Conservation (phyloP, 1,284 basidiomycete species). For the Cryptococcus hybrid region DNA sequence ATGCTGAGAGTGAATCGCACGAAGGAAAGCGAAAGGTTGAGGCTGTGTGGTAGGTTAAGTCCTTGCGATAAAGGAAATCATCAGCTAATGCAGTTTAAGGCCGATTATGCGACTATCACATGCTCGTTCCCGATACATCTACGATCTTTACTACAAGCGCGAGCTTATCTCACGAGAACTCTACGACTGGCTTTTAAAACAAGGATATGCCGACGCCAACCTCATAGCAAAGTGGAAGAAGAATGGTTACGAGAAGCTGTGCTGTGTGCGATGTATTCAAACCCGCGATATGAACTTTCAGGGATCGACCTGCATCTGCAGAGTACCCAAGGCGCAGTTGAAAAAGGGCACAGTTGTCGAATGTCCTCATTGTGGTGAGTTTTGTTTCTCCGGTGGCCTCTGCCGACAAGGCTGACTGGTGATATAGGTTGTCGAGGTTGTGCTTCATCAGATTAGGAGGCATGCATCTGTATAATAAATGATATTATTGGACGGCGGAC, state of each 20-base stretch:
- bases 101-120: constrained; percentile 98
- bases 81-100: constrained; percentile 22
- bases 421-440: constrained; percentile 35
- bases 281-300: constrained; percentile 99
- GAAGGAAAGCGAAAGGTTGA: constrained; percentile 98
- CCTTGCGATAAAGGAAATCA: not conserved
- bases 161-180: constrained; percentile 91
- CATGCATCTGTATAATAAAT: not conserved
- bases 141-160: constrained; percentile 98
- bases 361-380: constrained; percentile 93
- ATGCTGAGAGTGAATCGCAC: constrained; percentile 95
- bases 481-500: too few species aligned
- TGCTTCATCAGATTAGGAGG: constrained; percentile 28
- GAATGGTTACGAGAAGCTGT: constrained; percentile 95
- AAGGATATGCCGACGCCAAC: constrained; percentile 95
- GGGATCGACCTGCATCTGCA: constrained; percentile 98
- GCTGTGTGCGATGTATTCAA: constrained; percentile 96
- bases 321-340: constrained; percentile 92
- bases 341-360: constrained; percentile 92
- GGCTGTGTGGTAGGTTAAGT: constrained; percentile 69
- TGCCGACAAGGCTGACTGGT: not conserved
- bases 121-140: constrained; percentile 92
- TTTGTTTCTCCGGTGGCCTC: not conserved
- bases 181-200: constrained; percentile 98
- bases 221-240: constrained; percentile 99